These are phyloP conservation scores for Amesomyces nigricolor DNA, from an alignment of 2,329 filamentous ascomycete genomes.

Conservation along the genomic window DNA sequence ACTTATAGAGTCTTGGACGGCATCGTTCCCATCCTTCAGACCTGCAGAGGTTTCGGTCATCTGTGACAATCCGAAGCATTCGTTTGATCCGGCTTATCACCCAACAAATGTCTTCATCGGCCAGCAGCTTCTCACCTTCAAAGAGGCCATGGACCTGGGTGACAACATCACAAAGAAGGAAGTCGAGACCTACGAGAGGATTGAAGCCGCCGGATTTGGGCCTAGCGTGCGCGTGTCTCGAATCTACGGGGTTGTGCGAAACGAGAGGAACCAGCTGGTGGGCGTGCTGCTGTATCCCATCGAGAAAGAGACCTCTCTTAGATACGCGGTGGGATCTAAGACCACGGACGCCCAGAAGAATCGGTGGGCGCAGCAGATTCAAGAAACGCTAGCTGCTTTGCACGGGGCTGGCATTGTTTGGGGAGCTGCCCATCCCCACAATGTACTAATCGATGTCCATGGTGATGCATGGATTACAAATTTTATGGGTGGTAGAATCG, in stretches of 20 bases:
- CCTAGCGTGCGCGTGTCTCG: conserved; percentile 1
- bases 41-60: background rate
- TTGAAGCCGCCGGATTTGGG: background rate
- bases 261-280: conserved; percentile 1
- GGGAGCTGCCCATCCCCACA: conserved; percentile 31
- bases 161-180: background rate
- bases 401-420: conserved; percentile 21
- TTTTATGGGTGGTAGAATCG: conserved; percentile 30
- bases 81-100: conserved; percentile 1
- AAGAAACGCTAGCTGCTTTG: background rate
- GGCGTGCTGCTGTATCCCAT: conserved; percentile 5
- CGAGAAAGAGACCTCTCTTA: conserved; percentile 3
- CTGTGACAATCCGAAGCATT: conserved; percentile 1
- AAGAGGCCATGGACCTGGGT: background rate
- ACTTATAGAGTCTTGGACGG: background rate
- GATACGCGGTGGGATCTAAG: background rate
- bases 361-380: conserved; percentile 10
- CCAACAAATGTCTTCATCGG: background rate
- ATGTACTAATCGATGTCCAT: conserved; percentile 29
- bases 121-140: conserved; percentile 5
- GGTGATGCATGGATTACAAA: conserved; percentile 30
- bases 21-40: conserved; percentile 5
- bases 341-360: conserved; percentile 3
- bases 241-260: conserved; percentile 6
- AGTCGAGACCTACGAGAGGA: conserved; percentile 6